Evolutionary conservation across 2,329 filamentous ascomycete genomes (phyloP).

Genomic region (Neopestalotiopsis sp.): DNA sequence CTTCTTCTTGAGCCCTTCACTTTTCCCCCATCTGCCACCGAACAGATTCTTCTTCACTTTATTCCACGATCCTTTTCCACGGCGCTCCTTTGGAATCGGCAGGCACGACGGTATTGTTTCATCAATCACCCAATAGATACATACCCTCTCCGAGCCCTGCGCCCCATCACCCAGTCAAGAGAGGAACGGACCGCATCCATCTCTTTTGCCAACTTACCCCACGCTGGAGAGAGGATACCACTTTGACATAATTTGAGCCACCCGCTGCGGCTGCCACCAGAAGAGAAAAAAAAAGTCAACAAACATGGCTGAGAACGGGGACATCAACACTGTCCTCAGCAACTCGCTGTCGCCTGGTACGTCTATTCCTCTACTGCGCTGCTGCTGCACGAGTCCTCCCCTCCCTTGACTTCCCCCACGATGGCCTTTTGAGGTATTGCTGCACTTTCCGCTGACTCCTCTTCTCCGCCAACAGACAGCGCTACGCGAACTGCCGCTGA

Average conservation of each 20-base stretch:
- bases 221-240: slow-evolving; percentile 2
- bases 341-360: slow-evolving; percentile 94
- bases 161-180: not conserved
- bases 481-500: slow-evolving; percentile 89
- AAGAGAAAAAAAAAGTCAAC: slow-evolving; percentile 45
- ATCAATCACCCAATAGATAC: not conserved
- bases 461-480: slow-evolving; percentile 68
- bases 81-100: not conserved
- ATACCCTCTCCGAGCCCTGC: not conserved
- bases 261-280: slow-evolving; percentile 24
- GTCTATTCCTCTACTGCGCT: slow-evolving; percentile 36
- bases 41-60: not conserved
- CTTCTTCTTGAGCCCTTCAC: slow-evolving; percentile 7
- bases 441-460: slow-evolving; percentile 21
- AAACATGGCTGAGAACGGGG: slow-evolving; percentile 75
- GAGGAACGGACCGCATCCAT: not conserved
- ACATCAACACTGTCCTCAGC: slow-evolving; percentile 97
- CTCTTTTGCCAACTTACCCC: slow-evolving; percentile 3
- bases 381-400: slow-evolving; percentile 16
- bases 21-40: slow-evolving; percentile 2
- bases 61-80: slow-evolving; percentile 7
- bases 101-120: not conserved
- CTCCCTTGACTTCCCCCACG: slow-evolving; percentile 9
- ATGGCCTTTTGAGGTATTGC: not conserved
- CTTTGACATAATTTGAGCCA: slow-evolving; percentile 11